Evolutionary conservation across 176 grass and related monocot species (phyloP), one percentile per base, ranked within the genome.

Genomic region (Ampelocalamus luodianensis): DNA sequence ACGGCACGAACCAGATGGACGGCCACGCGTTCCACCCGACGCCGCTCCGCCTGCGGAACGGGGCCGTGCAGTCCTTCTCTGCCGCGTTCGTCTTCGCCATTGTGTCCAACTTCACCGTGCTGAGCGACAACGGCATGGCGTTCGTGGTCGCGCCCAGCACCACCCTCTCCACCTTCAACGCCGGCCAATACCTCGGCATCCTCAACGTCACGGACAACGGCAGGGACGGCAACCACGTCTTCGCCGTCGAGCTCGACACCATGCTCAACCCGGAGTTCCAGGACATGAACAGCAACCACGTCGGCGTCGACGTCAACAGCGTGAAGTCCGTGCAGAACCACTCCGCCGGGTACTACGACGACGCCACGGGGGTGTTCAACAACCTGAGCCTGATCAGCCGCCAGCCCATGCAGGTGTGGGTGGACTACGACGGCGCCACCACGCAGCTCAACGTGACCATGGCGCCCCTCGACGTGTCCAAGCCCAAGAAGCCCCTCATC

Each of bases 221-320:
- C 34, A 82, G 39, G 36, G 27, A 29, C 22, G 71, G 17, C 36
- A 90, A 81, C 88, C 66, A 20, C n/a, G 45, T 90, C 8, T 82
- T 93, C 68, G 89, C 86, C 82, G 85, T 90, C 3, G 91, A 93
- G 88, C 83, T 93, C 34, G 77, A 88, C 82, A 90, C 89, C 75
- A 90, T 90, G 84, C 89, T 82, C 48, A 94, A 91, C 79, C 69
- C 80, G 20, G 92, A 94, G 81, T 94, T 91, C 76, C 60, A 78
- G 64, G 92, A 94, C 84, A 91, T 91, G 89, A 84, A 94, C 85
- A 86, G 78, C 77, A 94, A 94, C 84, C 92, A 94, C 68, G 49
- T 91, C 40, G 92, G 92, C 55, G 83, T 94, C 5, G 87, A 91
- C 54, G 18, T 91, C 20, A 91, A 91, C 81, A 87, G 76, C 87